Base-by-base conservation (phyloP, 1,284 basidiomycete genomes). In the Termitomyces sp. region DNA sequence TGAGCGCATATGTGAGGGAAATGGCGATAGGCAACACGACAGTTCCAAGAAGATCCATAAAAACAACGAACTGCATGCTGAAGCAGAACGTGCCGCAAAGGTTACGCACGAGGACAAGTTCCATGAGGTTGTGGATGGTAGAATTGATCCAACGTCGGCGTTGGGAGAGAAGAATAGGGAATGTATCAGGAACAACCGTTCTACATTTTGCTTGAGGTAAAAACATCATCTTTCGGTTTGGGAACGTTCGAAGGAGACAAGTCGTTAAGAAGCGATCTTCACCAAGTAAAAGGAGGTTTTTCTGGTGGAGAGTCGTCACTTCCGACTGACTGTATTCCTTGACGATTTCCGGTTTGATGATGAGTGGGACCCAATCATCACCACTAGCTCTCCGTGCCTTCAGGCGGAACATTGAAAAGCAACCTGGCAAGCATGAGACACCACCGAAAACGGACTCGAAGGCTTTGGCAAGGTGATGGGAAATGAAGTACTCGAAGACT, bases 91-190 rank as follows among this genome's bases (percentile, higher is more conserved):
- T 95, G 43, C 93, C 93, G 68, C 93, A 99, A 19, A 99, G 80
- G 66, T 99, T 93, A 59, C 92, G 91, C 26, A 99, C 97, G 55
- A 93, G 84, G 34, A 99, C 93, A 33, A 99, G 87, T 70, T 99
- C 97, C 94, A 98, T 97, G 50, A 99, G 81, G 67, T 99, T 99
- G 77, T 99, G 97, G 45, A 99, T 91, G 0, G 97, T 99, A 41
- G 94, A 98, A 72, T 98, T 99, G 77, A 99, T 99, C 97, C 97
- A 99, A 59, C 97, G 88, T 26, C 97, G 87, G 31, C 97, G 91
- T 68, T 99, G 97, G 1, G 96, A 99, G 10, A 99, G 81, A 40
- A 99, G 79, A 46, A 99, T 83, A 37, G 77, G 76, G 74, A 99
- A 99, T 0, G 93, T 94, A 67, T 99, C 94, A 7, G 97, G 97